phyloP scores from a whole-genome alignment of 2,329 filamentous ascomycete species.

The Arthrobotrys musiformis region DNA sequence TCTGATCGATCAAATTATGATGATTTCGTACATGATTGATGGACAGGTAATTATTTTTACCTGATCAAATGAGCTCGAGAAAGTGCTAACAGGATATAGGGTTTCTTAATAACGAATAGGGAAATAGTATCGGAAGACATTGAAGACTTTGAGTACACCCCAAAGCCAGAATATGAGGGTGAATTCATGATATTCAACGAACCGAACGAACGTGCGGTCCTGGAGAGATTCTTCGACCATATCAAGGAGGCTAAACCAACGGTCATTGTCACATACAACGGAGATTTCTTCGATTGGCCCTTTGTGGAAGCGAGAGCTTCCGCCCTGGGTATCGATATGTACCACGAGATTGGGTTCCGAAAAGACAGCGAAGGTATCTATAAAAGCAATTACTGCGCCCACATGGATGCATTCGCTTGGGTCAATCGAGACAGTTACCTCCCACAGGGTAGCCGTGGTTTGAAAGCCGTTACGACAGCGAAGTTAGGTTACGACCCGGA shows the following conservation, averaged over 20 bases:
- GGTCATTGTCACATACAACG: constrained; percentile 99
- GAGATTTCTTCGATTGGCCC: constrained; percentile 99
- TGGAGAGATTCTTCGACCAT: constrained; percentile 94
- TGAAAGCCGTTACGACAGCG: constrained; percentile 97
- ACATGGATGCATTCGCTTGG: constrained; percentile 99
- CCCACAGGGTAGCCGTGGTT: constrained; percentile 92
- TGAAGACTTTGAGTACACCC: constrained; percentile 96
- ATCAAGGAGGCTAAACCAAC: constrained; percentile 94
- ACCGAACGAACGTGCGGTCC: constrained; percentile 83
- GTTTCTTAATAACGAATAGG: constrained; percentile 96
- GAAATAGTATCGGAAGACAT: constrained; percentile 99
- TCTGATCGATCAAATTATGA: constrained; percentile 96
- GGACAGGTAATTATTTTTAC: constrained; percentile 69
- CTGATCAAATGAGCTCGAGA: background rate
- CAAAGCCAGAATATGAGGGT: constrained; percentile 93
- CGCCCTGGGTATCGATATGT: constrained; percentile 96
- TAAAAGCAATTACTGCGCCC: constrained; percentile 92
- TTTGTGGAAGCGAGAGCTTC: constrained; percentile 95
- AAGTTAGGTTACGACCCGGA: constrained; percentile 99
- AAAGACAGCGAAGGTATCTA: constrained; percentile 97
- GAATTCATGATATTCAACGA: constrained; percentile 99
- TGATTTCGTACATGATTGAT: constrained; percentile 99
- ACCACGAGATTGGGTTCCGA: constrained; percentile 95
- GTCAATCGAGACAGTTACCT: constrained; percentile 98
- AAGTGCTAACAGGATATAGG: constrained; percentile 62